These are phyloP conservation scores for Pyropia yezoensis DNA, from an alignment of 23 red algal species.

Conservation along the genomic window DNA sequence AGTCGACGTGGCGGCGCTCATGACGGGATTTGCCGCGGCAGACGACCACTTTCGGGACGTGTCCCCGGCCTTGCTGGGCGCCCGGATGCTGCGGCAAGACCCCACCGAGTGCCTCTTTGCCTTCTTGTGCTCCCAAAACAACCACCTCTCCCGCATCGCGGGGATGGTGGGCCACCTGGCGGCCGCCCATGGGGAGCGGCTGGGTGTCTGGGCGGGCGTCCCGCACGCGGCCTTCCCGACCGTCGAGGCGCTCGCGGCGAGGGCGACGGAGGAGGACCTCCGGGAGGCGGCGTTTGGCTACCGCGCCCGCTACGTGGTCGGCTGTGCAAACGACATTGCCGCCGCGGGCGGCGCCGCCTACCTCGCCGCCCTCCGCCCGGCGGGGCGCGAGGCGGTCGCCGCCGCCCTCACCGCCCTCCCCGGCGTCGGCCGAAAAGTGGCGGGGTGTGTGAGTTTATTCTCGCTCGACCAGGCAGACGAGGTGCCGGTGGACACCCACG, in stretches of 20 bases:
- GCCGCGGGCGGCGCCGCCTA: slow-evolving; percentile 23
- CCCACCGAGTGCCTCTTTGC: slow-evolving; percentile 79
- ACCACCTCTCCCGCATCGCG: slow-evolving; percentile 78
- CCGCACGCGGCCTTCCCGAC: slow-evolving; percentile 62
- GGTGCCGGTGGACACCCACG: slow-evolving; percentile 85
- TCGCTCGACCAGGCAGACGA: slow-evolving; percentile 71
- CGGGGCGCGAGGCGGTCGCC: slow-evolving; percentile 32
- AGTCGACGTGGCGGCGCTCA: slow-evolving; percentile 11
- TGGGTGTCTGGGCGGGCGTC: slow-evolving; percentile 11
- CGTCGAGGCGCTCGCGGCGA: slow-evolving; percentile 25
- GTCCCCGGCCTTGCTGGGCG: slow-evolving; percentile 35
- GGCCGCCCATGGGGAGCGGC: slow-evolving; percentile 29
- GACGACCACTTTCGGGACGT: slow-evolving; percentile 44
- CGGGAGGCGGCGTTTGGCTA: slow-evolving; percentile 80
- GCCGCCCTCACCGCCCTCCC: slow-evolving; percentile 34
- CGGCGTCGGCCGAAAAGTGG: slow-evolving; percentile 92
- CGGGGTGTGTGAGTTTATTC: slow-evolving; percentile 72
- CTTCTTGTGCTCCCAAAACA: slow-evolving; percentile 93
- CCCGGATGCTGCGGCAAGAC: slow-evolving; percentile 52
- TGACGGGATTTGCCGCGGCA: slow-evolving; percentile 15
- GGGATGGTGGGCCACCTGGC: slow-evolving; percentile 70
- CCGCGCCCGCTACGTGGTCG: slow-evolving; percentile 70
- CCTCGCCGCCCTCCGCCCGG: slow-evolving; percentile 33
- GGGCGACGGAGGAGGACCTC: slow-evolving; percentile 49
- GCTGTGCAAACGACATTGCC: slow-evolving; percentile 3